Evolutionary conservation across 306 rosid genomes (phyloP), one percentile per base, ranked within the genome.

Genomic region (Vachellia collinsii): DNA sequence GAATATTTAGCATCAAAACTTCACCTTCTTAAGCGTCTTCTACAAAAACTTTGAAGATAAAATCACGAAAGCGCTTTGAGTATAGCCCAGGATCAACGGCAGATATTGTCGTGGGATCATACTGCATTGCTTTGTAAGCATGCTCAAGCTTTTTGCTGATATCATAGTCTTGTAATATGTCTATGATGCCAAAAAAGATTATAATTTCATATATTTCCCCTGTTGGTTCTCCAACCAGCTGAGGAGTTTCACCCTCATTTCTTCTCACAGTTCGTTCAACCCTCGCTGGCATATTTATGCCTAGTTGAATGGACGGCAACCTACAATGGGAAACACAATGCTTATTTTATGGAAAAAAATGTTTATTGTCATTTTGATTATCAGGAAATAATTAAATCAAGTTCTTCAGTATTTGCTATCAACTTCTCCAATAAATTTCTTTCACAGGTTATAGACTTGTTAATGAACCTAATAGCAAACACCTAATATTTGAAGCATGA

Each of bases 21-120:
- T 79, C 65, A 56, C 77, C 71, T 66, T 89, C 91, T 93, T 80
- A 93, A 80, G 87, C 80, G 88, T 93, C 99, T 83, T 93, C 97
- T 85, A 93, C 86, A 86, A 96, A 96, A 86, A 88, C 87, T 90
- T 88, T 93, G 88, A 84, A 96, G 89, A 96, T 82, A 90, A 96
- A 96, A 83, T 94, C 99, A 4, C 98, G 98, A 82, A 96, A 96
- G 25, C 99, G 96, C 85, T 74, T 93, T 0, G 99, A 88, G 82
- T 96, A 96, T 75, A 89, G 93, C 87, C 93, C 91, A 8, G 99
- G 99, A 92, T 96, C 99, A 51, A 96, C 98, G 13, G 99, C 99
- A 4, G 99, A 96, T 77, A 96, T 96, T 23, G 93, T 80, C 1
- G 97, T 87, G 41, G 98, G 85, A 61, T 93, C 99, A 38, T 88